Base-by-base conservation (phyloP, 2,329 filamentous ascomycete species). In the Colletotrichum plurivorum region DNA sequence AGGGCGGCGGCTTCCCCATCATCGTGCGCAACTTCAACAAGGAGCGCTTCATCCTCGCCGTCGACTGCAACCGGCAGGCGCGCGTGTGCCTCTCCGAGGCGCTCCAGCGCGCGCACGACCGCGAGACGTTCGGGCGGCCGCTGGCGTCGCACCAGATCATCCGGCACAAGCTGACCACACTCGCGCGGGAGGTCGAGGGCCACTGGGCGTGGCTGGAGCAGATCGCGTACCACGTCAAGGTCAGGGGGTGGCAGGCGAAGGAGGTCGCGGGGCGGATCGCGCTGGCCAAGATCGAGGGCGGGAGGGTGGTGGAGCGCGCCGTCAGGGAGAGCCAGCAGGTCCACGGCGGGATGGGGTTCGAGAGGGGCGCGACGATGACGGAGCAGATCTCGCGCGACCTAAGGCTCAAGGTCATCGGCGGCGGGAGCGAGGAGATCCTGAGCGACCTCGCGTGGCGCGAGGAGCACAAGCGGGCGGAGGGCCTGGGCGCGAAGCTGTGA, bases 161-260 rank as follows among this genome's bases (percentile, higher is more conserved):
- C 62, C 83, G 86, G 18, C 81, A 84, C 20, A 91, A 91, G 74
- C 82, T 91, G 15, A 84, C 86, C n/a, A 88, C 85, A 43, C 83
- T 90, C 58, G 88, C 87, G 0, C 81, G 87, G 12, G 83, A 87
- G 71, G 84, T 91, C n/a, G 89, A 91, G 71, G 85, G 86, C 0
- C 86, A 88, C 53, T 89, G 87, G 77, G 87, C 88, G 0, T 90
- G 88, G 79, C 76, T 91, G 67, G 89, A 91, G 73, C 88, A 90
- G 74, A 78, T 91, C 3, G 87, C 86, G 5, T 88, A 86, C 74
- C 86, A 88, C 53, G 80, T 69, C 16, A 87, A 51, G 81, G 85
- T 41, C 13, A 66, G 25, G 66, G 73, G 65, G 45, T 73, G 3
- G 63, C 62, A 60, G 25, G 36, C 71, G 0, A 76, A 78, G 69